Base-by-base conservation (phyloP, 1,139 yeast species). In the Keqinozyma sinolaborantium region DNA sequence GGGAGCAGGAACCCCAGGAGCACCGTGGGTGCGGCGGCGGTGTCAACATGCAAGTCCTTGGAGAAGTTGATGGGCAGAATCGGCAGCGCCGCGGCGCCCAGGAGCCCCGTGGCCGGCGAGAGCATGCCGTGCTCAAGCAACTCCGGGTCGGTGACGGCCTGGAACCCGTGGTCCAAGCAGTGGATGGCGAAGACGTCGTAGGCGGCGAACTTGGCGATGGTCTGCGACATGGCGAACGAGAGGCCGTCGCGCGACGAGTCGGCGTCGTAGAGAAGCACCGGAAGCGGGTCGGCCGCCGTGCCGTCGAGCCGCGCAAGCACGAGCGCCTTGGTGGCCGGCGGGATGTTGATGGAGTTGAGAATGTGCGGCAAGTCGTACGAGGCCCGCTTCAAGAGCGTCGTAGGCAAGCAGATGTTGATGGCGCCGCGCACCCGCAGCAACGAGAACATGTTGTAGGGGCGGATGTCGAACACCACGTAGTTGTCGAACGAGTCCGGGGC, bases 251-350 rank as follows among this genome's bases (percentile, higher is more conserved):
- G 41, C 10, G 36, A 32, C 12, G 69, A 57, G 23, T 47, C 43
- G 14, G 56, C 44, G 42, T 82, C 88, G 45, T 82, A 79, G 18
- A 82, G 52, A 9, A 82, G 53, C 15, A 81, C 51, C 5, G 51
- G 49, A 11, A 62, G 38, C 20, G 39, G 33, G 19, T 30, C 31
- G 8, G 38, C 30, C 50, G 35, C 36, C n/a, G 34, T 32, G 30
- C 9, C 9, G 9, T 18, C 21, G 21, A 18, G 7, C 21, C 21
- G 21, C 9, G 21, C 7, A 7, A 53, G 31, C 3, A 62, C 39
- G 11, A 37, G 30, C 10, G 42, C 36, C 31, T 53, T 50, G 10
- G 38, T 39, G 2, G 39, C 40, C 2, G 38, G 33, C 1, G 57
- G 48, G 21, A 62, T 45, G 31, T 47, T 56, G 28, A 55, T 53